These are phyloP conservation scores for Lepidium sativum DNA, from an alignment of 345 rosid genomes.

Conservation along the genomic window DNA sequence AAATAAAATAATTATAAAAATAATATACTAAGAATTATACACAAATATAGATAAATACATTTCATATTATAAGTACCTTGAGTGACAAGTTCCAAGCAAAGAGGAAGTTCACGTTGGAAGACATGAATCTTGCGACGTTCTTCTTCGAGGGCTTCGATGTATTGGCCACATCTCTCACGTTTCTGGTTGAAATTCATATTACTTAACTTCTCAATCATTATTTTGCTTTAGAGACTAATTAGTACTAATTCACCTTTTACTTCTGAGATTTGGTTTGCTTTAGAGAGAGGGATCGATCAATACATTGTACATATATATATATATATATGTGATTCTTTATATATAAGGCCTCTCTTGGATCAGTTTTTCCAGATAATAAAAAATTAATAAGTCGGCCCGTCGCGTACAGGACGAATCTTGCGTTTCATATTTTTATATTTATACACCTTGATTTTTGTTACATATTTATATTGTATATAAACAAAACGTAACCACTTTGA, in stretches of 20 bases:
- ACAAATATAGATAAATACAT: not conserved
- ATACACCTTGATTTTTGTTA: not conserved
- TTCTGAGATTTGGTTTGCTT: conserved; percentile 2
- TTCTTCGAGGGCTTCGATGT: conserved; percentile 70
- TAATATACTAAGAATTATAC: too few species aligned
- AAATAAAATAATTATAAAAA: not conserved
- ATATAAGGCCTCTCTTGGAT: conserved; percentile 10
- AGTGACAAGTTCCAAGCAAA: conserved; percentile 83
- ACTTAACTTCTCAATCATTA: conserved; percentile 18
- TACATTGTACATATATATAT: not conserved
- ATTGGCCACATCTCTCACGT: conserved; percentile 46
- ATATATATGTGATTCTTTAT: not conserved
- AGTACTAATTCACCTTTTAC: not conserved
- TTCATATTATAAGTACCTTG: conserved; percentile 42
- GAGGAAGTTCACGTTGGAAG: conserved; percentile 89
- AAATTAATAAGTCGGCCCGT: conserved; percentile 57
- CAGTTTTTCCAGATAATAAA: not conserved
- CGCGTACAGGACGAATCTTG: conserved; percentile 70
- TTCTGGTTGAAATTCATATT: conserved; percentile 44
- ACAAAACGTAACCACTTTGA: conserved; percentile 15
- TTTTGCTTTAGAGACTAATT: not conserved
- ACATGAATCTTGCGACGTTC: conserved; percentile 88
- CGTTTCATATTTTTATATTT: conserved; percentile 2
- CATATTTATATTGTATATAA: not conserved
- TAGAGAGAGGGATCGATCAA: not conserved